Evolutionary conservation across 345 rosid genomes (phyloP), one percentile per base, ranked within the genome.

Genomic region (Durio zibethinus): DNA sequence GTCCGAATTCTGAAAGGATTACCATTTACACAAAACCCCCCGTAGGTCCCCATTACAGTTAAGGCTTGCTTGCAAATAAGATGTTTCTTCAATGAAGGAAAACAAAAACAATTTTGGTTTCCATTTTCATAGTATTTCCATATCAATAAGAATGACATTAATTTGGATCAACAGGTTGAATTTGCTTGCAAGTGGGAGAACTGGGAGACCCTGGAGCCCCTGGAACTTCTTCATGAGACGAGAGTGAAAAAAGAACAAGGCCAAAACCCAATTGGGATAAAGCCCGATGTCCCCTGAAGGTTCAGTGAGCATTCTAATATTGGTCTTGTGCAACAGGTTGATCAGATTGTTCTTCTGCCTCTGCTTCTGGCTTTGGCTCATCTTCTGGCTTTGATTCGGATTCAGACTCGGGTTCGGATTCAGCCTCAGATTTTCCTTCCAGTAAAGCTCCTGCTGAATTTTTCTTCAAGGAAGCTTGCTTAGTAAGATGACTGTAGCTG

Each of bases 401-500:
- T 62, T 76, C 65, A 8, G 79, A 10, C 23, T 35, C 79, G 0
- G 31, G 4, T 18, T 76, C 79, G 0, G 31, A 18, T 18, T 76
- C 38, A 35, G 38, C 5, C 0, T 35, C 57, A 8, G 60, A 7
- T n/a, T 62, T 38, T 33, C 1, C 2, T 50, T 52, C 74, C 12
- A 61, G 45, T 16, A 16, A n/a, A 62, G 31, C 1, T 8, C 8
- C 50, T 9, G 14, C 29, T 12, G 74, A 45, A 9, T 42, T 68
- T 68, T 43, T 68, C 74, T 43, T 53, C 25, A 36, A 0, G 15
- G 45, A 40, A 54, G 74, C 43, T 16, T 36, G 25, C 47, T 45
- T 69, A 10, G 66, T 29, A 12, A 77, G 20, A 29, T 77, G 45
- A 31, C 1, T 56, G 54, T 67, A 68, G 74, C 79, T 85, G 0